Evolutionary conservation across 139 green algal genomes (phyloP), one percentile per base, ranked within the genome.

Genomic region (Chlorella sp.): DNA sequence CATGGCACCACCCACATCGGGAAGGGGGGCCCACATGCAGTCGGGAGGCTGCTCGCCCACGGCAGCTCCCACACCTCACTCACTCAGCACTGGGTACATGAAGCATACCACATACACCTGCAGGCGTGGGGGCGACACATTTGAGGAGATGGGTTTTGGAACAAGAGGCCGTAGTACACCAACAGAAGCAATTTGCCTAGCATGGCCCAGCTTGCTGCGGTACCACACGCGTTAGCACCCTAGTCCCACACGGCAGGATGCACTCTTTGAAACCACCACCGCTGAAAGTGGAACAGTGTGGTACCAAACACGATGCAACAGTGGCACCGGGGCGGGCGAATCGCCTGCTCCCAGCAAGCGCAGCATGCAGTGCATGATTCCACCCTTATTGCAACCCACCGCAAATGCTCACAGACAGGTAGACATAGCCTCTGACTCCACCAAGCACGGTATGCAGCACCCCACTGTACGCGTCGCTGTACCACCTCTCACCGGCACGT

Each of bases 401-500:
- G 9, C 66, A n/a, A 3, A 9, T 28, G 30, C 53, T 21, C 30
- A 85, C 80, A 11, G 94, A 93, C 32, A 95, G 79, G 77, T 95
- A 96, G 79, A 96, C 95, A 66, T 95, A 96, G 26, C 89, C 79
- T 92, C 88, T 48, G 92, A 88, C 37, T 85, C 80, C 30, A 85
- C 83, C 9, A 94, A 96, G 61, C 94, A 5, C 5, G 9, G 48
- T 9, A 57, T 57, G 48, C 48, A 57, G 48, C 9, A 57, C 48
- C 48, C n/a, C n/a, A n/a, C n/a, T 81, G 77, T 95, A 88, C 76
- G 78, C 34, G 64, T 83, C 90, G 68, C 91, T 97, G 91, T 42
- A 97, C 85, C 61, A 87, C 79, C 91, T 97, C 94, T 34, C 96
- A 93, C 14, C 96, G 61, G 42, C 91, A 42, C 39, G 79, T 42